Conservation (phyloP, 495 filamentous ascomycete genomes). For the Jackrogersella multiformis region DNA sequence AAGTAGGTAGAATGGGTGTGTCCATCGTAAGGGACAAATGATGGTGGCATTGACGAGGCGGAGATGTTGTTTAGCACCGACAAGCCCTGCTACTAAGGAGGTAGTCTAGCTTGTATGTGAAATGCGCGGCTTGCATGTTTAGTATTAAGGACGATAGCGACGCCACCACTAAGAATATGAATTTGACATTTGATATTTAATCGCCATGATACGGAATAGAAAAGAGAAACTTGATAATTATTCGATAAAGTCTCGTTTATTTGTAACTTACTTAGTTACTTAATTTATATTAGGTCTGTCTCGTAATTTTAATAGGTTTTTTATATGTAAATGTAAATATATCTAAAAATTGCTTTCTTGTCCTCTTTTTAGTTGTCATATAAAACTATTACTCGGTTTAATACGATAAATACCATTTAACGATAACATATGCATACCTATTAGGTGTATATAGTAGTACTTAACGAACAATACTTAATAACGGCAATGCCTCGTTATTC, state of each 20-base stretch:
- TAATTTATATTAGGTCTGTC: conserved; percentile 10
- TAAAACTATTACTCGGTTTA: conserved; percentile 2
- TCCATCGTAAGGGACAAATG: neutral
- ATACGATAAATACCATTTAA: neutral
- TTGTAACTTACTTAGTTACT: conserved; percentile 15
- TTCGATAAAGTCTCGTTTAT: conserved; percentile 17
- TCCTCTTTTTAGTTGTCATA: neutral
- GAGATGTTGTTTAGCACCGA: conserved; percentile 33
- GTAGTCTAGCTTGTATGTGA: conserved; percentile 18
- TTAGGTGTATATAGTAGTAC: neutral
- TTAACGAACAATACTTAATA: conserved; percentile 14
- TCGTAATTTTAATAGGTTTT: neutral
- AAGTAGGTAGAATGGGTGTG: conserved; percentile 5
- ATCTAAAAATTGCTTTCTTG: neutral
- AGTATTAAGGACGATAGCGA: conserved; percentile 27
- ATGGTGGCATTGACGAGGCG: conserved; percentile 36
- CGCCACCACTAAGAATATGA: conserved; percentile 33
- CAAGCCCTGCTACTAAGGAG: conserved; percentile 16
- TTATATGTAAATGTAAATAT: neutral
- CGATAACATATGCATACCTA: neutral
- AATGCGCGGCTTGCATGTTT: conserved; percentile 37
- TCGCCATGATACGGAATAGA: conserved; percentile 23
- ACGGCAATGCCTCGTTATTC: conserved; percentile 6
- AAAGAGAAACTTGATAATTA: conserved; percentile 10
- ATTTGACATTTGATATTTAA: conserved; percentile 26